Conservation (phyloP, 2,329 filamentous ascomycete genomes). For the Curvularia lunata region DNA sequence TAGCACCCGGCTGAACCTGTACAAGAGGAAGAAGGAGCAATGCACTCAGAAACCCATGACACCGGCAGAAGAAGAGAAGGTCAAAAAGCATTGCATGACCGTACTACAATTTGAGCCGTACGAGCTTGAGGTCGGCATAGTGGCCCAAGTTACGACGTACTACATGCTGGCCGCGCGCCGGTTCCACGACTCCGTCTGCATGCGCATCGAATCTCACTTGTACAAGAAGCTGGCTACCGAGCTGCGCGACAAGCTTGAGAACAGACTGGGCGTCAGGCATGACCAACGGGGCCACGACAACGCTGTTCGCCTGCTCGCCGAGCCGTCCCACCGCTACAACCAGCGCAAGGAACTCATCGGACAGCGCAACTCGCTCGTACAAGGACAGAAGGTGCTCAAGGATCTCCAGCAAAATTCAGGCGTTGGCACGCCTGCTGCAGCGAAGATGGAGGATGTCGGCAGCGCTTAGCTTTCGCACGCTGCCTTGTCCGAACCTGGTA, state of each 20-base stretch:
- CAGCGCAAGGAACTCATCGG: constrained; percentile 18
- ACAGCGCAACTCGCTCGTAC: constrained; percentile 17
- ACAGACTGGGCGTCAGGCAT: constrained; percentile 29
- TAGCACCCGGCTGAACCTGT: constrained; percentile 33
- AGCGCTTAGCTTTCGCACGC: not conserved
- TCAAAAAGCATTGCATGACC: constrained; percentile 21
- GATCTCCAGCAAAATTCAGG: constrained; percentile 27
- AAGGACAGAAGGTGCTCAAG: constrained; percentile 21
- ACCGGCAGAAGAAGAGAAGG: constrained; percentile 36
- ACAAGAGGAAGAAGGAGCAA: constrained; percentile 32
- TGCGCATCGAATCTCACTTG: constrained; percentile 48
- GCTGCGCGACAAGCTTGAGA: constrained; percentile 36
- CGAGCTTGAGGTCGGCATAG: constrained; percentile 64
- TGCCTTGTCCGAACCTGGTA: not conserved
- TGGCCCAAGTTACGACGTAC: constrained; percentile 70
- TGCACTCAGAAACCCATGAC: constrained; percentile 21
- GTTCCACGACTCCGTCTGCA: constrained; percentile 63
- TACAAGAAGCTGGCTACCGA: constrained; percentile 33
- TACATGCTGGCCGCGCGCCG: constrained; percentile 70
- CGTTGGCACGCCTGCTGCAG: not conserved
- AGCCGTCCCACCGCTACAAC: constrained; percentile 17
- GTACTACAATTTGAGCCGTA: constrained; percentile 65
- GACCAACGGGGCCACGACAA: constrained; percentile 21
- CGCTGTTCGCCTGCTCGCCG: constrained; percentile 23
- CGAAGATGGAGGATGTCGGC: not conserved